These are phyloP conservation scores for Cunninghamia lanceolata DNA, from an alignment of 75 land plant species.

Conservation along the genomic window DNA sequence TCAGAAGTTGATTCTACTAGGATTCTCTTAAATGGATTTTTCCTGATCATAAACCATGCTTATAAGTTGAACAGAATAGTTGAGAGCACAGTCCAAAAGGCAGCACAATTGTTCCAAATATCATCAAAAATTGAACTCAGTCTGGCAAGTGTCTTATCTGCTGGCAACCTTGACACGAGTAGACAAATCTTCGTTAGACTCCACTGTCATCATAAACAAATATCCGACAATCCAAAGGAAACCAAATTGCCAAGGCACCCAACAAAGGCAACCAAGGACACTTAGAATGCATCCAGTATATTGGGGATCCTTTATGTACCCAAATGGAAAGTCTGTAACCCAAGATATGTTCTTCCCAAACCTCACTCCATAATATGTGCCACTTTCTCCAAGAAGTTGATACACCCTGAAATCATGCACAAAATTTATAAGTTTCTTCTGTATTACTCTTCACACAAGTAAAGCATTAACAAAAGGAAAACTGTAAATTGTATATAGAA, in stretches of 20 bases:
- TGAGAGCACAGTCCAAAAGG: not conserved
- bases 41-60: not conserved
- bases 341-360: constrained; percentile 88
- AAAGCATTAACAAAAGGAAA: not conserved
- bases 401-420: constrained; percentile 54
- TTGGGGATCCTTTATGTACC: constrained; percentile 88
- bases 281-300: constrained; percentile 85
- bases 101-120: not conserved
- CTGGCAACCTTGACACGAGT: constrained; percentile 43
- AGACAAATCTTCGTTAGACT: constrained; percentile 62
- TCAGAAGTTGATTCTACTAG: not conserved
- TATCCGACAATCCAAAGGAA: constrained; percentile 73
- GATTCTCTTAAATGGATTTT: not conserved
- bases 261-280: constrained; percentile 70
- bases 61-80: not conserved
- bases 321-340: constrained; percentile 92
- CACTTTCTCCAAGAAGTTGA: constrained; percentile 70
- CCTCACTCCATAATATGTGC: constrained; percentile 79
- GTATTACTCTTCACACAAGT: not conserved
- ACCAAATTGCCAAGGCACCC: constrained; percentile 79
- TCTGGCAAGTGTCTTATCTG: not conserved
- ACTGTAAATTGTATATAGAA: not conserved
- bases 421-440: not conserved
- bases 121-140: not conserved
- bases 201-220: constrained; percentile 74